These are phyloP conservation scores for Diutina ranongensis DNA, from an alignment of 1,139 yeast species.

Conservation along the genomic window DNA sequence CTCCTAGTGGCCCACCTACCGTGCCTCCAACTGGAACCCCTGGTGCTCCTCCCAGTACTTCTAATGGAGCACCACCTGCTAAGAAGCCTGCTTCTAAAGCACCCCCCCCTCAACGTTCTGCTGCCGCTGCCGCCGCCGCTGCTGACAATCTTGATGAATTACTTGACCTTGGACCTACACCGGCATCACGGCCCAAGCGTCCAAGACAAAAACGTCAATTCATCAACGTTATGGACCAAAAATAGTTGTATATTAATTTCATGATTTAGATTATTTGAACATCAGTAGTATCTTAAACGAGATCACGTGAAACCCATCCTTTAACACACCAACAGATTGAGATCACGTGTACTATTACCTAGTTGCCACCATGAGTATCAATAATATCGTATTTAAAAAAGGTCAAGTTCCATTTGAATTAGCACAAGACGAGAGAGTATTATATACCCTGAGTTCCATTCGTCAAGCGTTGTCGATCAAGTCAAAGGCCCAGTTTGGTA, in stretches of 20 bases:
- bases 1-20: neutral
- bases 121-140: conserved; percentile 3
- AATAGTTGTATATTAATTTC: neutral
- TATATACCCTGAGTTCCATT: neutral
- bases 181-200: neutral
- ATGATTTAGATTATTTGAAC: too few species aligned
- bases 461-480: neutral
- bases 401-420: neutral
- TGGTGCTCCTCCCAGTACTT: neutral
- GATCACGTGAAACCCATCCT: too few species aligned
- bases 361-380: neutral
- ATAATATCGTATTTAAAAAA: neutral
- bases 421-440: neutral
- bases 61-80: neutral
- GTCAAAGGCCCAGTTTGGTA: neutral
- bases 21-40: neutral
- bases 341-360: too few species aligned
- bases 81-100: neutral
- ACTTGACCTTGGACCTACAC: conserved; percentile 2
- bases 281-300: too few species aligned
- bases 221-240: conserved; percentile 4
- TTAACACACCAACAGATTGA: neutral
- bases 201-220: neutral
- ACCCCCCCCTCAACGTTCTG: neutral
- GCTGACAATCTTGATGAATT: conserved; percentile 4